phyloP scores from a whole-genome alignment of 2,329 filamentous ascomycete species.

The Neocucurbitaria cava region DNA sequence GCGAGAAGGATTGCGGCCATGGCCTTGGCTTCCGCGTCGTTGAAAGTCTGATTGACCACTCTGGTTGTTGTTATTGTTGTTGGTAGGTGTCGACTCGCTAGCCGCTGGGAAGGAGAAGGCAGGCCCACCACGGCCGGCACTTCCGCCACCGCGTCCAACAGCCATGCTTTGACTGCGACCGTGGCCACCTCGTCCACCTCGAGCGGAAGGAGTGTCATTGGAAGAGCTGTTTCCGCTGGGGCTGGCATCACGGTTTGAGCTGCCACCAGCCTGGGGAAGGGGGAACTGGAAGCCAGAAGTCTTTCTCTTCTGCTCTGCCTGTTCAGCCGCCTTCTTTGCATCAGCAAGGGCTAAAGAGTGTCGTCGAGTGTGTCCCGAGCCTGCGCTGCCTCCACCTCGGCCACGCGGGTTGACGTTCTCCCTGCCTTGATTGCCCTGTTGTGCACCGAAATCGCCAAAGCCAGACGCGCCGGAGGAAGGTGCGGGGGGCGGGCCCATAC shows the following conservation, averaged over 20 bases:
- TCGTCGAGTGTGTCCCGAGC: constrained; percentile 82
- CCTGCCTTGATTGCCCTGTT: constrained; percentile 65
- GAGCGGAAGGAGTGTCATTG: constrained; percentile 40
- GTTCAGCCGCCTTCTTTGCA: constrained; percentile 95
- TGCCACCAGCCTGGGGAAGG: constrained; percentile 70
- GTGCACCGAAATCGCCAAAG: constrained; percentile 78
- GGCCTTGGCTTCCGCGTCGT: constrained; percentile 78
- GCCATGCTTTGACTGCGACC: constrained; percentile 90
- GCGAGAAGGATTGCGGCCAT: constrained; percentile 81
- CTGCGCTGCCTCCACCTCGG: constrained; percentile 72
- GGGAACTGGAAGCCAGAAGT: constrained; percentile 96
- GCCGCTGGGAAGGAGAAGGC: constrained; percentile 72
- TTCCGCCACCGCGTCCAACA: constrained; percentile 70
- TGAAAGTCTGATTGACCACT: constrained; percentile 68
- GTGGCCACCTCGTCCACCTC: constrained; percentile 64
- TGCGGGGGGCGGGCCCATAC: constrained; percentile 88
- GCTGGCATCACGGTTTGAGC: constrained; percentile 62
- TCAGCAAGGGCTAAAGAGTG: constrained; percentile 95
- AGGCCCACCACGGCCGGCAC: constrained; percentile 68
- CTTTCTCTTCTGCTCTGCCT: constrained; percentile 95
- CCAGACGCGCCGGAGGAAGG: constrained; percentile 88
- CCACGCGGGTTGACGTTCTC: constrained; percentile 75
- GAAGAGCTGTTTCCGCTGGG: constrained; percentile 56
- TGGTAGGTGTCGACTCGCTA: constrained; percentile 54
- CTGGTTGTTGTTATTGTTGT: constrained; percentile 25